A percentile compares a stretch with the other conserved stretches of the same genome.
Conservation (phyloP, 352 stramenopile genomes). For the Thraustotheca clavata region DNA sequence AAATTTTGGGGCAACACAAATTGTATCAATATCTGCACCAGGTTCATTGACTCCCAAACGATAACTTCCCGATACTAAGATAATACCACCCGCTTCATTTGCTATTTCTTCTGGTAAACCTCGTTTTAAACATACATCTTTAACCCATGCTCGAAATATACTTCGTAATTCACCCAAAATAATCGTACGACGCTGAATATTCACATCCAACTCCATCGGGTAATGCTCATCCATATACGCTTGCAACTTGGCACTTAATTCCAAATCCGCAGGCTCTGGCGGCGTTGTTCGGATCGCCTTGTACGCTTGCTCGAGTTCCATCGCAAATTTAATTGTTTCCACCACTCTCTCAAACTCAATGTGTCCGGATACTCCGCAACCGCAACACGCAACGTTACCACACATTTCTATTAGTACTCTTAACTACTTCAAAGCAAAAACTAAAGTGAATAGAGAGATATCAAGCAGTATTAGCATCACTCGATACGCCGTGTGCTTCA, state of each 20-base stretch:
- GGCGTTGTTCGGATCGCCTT: conserved; percentile 82
- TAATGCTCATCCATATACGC: conserved; percentile 74
- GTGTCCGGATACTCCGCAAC: background rate
- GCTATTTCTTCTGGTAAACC: conserved; percentile 81
- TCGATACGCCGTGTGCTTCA: too few species aligned
- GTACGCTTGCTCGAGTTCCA: conserved; percentile 79
- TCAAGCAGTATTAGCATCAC: too few species aligned
- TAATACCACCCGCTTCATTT: conserved; percentile 74
- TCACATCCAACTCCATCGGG: conserved; percentile 62
- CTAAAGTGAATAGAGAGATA: too few species aligned
- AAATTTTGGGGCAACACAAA: conserved; percentile 94
- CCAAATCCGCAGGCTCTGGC: conserved; percentile 71
- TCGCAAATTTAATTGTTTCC: background rate
- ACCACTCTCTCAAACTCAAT: conserved; percentile 5
- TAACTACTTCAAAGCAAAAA: too few species aligned
- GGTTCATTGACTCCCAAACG: conserved; percentile 95
- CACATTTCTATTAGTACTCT: too few species aligned
- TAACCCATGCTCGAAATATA: conserved; percentile 82
- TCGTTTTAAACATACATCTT: conserved; percentile 72
- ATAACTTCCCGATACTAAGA: conserved; percentile 90
- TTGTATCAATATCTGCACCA: conserved; percentile 96
- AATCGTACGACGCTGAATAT: conserved; percentile 78
- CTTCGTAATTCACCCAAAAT: conserved; percentile 77
- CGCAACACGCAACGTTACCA: too few species aligned
- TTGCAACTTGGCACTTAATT: conserved; percentile 74